Conservation (phyloP, 176 grass and related monocot genomes). For the Oryza coarctata region DNA sequence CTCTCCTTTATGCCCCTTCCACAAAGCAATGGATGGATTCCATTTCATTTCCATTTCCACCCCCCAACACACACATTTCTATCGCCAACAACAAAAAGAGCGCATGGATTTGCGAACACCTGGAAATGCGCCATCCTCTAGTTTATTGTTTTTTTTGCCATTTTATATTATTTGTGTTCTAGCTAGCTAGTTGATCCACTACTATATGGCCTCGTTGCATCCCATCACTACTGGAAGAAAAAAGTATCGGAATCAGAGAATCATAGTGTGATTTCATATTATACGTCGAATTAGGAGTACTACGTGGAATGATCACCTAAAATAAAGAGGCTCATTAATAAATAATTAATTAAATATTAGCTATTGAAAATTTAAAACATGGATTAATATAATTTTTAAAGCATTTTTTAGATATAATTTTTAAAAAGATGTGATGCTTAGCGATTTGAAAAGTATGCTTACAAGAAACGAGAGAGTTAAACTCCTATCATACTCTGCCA, state of each 20-base stretch:
- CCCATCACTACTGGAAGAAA: background rate
- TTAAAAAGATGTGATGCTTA: no score
- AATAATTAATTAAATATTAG: no score
- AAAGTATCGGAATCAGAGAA: background rate
- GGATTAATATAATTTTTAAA: no score
- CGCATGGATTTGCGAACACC: slow-evolving; percentile 31
- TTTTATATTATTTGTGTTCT: background rate
- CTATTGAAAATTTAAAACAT: no score
- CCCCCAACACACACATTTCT: background rate
- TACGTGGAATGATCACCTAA: no score
- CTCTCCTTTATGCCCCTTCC: slow-evolving; percentile 33
- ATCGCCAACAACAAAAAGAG: background rate
- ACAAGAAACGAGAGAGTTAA: no score
- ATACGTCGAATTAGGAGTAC: background rate
- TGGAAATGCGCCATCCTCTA: slow-evolving; percentile 24
- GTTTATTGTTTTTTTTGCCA: slow-evolving; percentile 4
- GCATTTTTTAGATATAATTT: no score
- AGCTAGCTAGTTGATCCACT: slow-evolving; percentile 19
- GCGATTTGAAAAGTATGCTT: no score
- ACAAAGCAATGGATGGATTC: slow-evolving; percentile 44
- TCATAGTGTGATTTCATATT: background rate
- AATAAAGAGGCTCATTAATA: no score
- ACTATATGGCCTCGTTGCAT: background rate
- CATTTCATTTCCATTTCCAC: background rate
- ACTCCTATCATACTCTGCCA: no score